Evolutionary conservation across 2,329 filamentous ascomycete species (phyloP).

Genomic region (Aotearoamyces nothofagi): DNA sequence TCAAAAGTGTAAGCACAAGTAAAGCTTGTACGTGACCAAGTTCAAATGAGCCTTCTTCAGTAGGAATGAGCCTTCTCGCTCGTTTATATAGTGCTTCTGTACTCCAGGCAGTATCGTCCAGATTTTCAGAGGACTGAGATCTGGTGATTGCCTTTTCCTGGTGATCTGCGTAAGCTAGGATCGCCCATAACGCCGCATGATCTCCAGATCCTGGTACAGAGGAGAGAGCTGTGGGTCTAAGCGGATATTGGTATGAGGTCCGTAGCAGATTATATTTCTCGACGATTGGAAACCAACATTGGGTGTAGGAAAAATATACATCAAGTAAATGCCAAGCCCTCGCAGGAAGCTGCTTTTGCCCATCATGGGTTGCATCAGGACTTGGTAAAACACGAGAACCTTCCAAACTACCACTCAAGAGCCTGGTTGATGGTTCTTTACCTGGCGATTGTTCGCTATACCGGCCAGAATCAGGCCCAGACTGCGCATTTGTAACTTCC

Average conservation of each 20-base stretch:
- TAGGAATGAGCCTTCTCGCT: slow-evolving; percentile 32
- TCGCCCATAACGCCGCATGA: slow-evolving; percentile 44
- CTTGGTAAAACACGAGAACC: not conserved
- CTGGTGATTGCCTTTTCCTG: slow-evolving; percentile 26
- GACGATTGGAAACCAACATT: slow-evolving; percentile 62
- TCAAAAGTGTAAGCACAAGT: slow-evolving; percentile 44
- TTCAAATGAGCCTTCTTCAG: slow-evolving; percentile 31
- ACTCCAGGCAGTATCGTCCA: slow-evolving; percentile 11
- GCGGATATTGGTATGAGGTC: slow-evolving; percentile 18
- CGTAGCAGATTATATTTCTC: slow-evolving; percentile 36
- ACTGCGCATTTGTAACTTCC: slow-evolving; percentile 1
- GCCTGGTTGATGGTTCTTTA: no score
- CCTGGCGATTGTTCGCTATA: not conserved
- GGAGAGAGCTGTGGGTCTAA: slow-evolving; percentile 6
- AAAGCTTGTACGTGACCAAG: slow-evolving; percentile 38
- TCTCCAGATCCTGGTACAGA: slow-evolving; percentile 18
- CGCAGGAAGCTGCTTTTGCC: no score
- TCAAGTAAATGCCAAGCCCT: slow-evolving; percentile 38
- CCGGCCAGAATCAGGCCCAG: not conserved
- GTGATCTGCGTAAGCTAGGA: slow-evolving; percentile 39
- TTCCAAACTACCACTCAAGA: not conserved
- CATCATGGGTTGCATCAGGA: no score
- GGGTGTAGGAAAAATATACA: slow-evolving; percentile 60
- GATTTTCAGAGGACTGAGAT: slow-evolving; percentile 6
- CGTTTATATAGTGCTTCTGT: slow-evolving; percentile 31